A percentile compares a stretch with the other conserved stretches of the same genome.
Evolutionary conservation across 441 rosid species (phyloP).

Genomic region (Iberis amara): DNA sequence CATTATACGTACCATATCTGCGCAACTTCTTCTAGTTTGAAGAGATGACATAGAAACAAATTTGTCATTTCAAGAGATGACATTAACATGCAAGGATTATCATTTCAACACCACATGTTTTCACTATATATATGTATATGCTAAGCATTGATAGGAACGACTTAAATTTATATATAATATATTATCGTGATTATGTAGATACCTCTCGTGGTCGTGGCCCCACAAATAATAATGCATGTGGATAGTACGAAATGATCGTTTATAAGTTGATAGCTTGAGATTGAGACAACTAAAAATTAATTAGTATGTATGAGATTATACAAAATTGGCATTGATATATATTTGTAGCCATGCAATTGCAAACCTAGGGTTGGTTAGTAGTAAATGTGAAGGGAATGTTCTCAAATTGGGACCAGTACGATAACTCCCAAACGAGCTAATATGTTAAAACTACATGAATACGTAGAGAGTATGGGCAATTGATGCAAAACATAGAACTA

Average conservation of each 20-base stretch:
- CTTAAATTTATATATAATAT: constrained; percentile 11
- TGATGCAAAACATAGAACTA: constrained; percentile 1
- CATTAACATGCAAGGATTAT: background rate
- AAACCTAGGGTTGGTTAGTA: constrained; percentile 23
- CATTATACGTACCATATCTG: background rate
- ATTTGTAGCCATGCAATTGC: constrained; percentile 29
- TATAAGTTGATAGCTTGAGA: constrained; percentile 4
- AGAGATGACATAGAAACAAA: background rate
- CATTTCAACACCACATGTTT: constrained; percentile 18
- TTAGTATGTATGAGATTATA: constrained; percentile 15
- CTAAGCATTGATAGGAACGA: constrained; percentile 3
- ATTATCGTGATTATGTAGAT: constrained; percentile 13
- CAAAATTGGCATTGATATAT: constrained; percentile 11
- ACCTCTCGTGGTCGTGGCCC: constrained; percentile 16
- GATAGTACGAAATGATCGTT: constrained; percentile 12
- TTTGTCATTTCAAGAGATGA: constrained; percentile 3
- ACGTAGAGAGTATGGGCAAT: constrained; percentile 18
- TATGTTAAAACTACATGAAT: background rate
- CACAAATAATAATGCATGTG: constrained; percentile 22
- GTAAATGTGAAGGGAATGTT: constrained; percentile 31
- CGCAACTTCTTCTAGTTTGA: background rate
- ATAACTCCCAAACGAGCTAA: constrained; percentile 19
- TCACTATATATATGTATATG: constrained; percentile 14
- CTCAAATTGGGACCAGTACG: constrained; percentile 25
- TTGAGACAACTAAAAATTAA: constrained; percentile 1